Evolutionary conservation across 108 stramenopile genomes (phyloP).

Genomic region (Asterionellopsis glacialis): DNA sequence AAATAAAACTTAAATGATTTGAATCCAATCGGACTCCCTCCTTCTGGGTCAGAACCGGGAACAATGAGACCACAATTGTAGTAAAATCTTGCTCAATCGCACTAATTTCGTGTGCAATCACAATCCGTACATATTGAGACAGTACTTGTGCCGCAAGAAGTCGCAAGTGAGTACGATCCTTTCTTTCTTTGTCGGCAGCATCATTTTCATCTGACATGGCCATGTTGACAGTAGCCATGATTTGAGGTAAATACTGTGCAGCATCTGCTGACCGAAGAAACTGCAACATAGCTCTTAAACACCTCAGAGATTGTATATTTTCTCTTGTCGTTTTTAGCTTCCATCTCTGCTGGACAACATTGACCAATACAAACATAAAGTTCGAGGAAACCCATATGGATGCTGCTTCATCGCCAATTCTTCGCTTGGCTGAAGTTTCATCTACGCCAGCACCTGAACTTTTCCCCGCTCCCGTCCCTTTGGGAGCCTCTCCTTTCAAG

Average conservation of each 20-base stretch:
- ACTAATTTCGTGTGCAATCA: conserved; percentile 33
- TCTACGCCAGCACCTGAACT: conserved; percentile 7
- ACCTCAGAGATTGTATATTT: conserved; percentile 47
- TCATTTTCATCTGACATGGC: conserved; percentile 37
- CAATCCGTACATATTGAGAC: conserved; percentile 56
- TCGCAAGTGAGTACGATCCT: conserved; percentile 13
- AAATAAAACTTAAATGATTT: not conserved
- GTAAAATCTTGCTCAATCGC: conserved; percentile 64
- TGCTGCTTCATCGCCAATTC: conserved; percentile 12
- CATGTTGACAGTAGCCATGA: conserved; percentile 62
- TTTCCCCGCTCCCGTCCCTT: conserved; percentile 15
- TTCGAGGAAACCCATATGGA: conserved; percentile 61
- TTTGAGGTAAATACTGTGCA: conserved; percentile 69
- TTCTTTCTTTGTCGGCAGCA: conserved; percentile 1
- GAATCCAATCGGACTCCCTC: conserved; percentile 2
- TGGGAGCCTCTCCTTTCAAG: conserved; percentile 26
- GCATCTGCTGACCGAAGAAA: conserved; percentile 46
- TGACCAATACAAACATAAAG: conserved; percentile 80
- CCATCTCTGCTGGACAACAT: conserved; percentile 64
- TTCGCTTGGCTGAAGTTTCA: not conserved
- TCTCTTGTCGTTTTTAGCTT: conserved; percentile 31
- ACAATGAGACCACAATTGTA: conserved; percentile 67
- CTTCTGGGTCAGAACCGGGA: conserved; percentile 47
- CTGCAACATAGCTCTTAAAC: conserved; percentile 41
- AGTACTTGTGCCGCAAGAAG: conserved; percentile 55